Evolutionary conservation across 306 rosid species (phyloP).

Genomic region (Fagus sylvatica): DNA sequence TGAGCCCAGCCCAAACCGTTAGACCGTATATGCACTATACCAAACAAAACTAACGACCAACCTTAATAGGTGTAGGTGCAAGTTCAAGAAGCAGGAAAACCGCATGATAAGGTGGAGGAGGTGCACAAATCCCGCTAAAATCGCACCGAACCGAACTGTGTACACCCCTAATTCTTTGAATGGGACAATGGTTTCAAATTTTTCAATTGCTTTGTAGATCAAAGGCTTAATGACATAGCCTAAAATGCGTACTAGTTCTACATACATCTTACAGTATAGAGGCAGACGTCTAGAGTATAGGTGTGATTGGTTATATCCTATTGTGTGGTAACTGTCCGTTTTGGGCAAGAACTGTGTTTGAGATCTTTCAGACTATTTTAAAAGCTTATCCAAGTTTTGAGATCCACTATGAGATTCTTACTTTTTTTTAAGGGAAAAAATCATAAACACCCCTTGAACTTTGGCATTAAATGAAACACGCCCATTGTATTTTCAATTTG

Average conservation of each 20-base stretch:
- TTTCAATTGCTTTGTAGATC: constrained; percentile 60
- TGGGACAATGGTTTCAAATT: constrained; percentile 14
- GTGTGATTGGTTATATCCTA: constrained; percentile 88
- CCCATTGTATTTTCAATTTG: too few relatives aligned
- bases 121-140: too few relatives aligned
- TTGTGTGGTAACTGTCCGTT: constrained; percentile 97
- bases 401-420: constrained; percentile 60
- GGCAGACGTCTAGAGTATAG: constrained; percentile 93
- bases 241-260: constrained; percentile 94
- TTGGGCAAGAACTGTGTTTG: constrained; percentile 96
- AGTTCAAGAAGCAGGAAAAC: too few relatives aligned
- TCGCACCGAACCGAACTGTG: too few relatives aligned
- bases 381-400: constrained; percentile 87
- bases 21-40: too few relatives aligned
- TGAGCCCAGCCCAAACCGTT: too few relatives aligned
- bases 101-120: too few relatives aligned
- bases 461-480: too few relatives aligned
- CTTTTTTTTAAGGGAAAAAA: too few relatives aligned
- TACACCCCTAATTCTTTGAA: neutral
- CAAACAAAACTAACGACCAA: too few relatives aligned
- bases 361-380: constrained; percentile 80
- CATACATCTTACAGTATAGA: constrained; percentile 84
- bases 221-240: constrained; percentile 86
- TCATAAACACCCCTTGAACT: too few relatives aligned
- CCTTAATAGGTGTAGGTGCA: too few relatives aligned